Evolutionary conservation across 305 asterid species (phyloP).

Genomic region (Rubia tinctorum): DNA sequence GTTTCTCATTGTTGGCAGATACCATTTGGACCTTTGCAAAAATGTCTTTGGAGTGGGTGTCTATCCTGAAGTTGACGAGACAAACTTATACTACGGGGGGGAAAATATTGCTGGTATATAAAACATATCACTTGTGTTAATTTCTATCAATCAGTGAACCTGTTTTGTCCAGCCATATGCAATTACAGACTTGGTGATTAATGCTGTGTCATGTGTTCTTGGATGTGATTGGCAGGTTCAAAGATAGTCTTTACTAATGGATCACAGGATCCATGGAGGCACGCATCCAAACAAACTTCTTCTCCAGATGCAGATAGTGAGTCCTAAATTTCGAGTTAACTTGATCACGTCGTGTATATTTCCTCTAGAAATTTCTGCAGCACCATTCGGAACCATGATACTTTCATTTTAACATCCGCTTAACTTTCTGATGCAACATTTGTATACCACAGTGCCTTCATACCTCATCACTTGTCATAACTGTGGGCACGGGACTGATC

Average conservation of each 20-base stretch:
- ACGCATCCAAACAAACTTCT: constrained; percentile 87
- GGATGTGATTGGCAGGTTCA: constrained; percentile 57
- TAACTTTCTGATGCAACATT: constrained; percentile 20
- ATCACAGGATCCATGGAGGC: constrained; percentile 99
- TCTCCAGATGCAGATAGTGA: constrained; percentile 77
- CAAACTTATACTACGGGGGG: constrained; percentile 95
- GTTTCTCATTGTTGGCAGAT: constrained; percentile 46
- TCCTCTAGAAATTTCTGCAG: not conserved
- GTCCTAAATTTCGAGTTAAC: constrained; percentile 21
- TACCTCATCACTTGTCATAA: constrained; percentile 73
- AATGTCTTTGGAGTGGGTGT: constrained; percentile 76
- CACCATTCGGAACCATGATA: too few relatives aligned
- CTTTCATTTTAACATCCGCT: not conserved
- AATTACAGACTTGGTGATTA: not conserved
- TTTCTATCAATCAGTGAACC: not conserved
- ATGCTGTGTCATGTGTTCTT: not conserved
- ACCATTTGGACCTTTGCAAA: constrained; percentile 94
- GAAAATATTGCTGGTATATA: constrained; percentile 69
- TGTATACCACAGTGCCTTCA: constrained; percentile 75
- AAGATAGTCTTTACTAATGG: constrained; percentile 88
- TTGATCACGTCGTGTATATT: too few relatives aligned
- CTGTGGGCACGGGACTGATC: constrained; percentile 94
- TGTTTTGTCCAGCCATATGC: not conserved
- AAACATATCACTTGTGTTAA: not conserved
- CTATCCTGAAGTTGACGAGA: constrained; percentile 77